phyloP scores from a whole-genome alignment of 2,329 filamentous ascomycete species.

The Mycocentrospora acerina region DNA sequence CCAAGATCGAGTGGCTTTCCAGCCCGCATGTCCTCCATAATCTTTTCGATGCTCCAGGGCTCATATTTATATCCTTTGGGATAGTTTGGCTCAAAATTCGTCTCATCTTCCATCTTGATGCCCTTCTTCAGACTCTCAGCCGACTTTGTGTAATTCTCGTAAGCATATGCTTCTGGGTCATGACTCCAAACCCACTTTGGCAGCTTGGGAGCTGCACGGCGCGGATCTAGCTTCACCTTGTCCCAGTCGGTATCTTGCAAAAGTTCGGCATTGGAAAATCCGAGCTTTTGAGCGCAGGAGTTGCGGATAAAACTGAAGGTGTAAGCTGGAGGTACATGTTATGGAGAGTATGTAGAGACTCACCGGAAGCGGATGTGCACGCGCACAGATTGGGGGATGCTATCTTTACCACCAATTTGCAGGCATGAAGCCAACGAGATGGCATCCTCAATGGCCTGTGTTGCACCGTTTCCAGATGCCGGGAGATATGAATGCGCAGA shows the following conservation, averaged over 20 bases:
- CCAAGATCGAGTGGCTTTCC: slow-evolving; percentile 39
- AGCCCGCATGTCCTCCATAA: slow-evolving; percentile 43
- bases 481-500: slow-evolving; percentile 50
- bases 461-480: slow-evolving; percentile 49
- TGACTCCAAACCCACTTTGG: slow-evolving; percentile 51
- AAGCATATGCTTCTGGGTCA: slow-evolving; percentile 49
- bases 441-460: slow-evolving; percentile 52
- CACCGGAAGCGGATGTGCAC: slow-evolving; percentile 47
- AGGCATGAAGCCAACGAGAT: slow-evolving; percentile 50
- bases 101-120: slow-evolving; percentile 46
- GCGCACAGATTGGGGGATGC: slow-evolving; percentile 42
- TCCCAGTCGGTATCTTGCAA: slow-evolving; percentile 53
- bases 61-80: slow-evolving; percentile 46
- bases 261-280: slow-evolving; percentile 50
- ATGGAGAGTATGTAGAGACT: slow-evolving; percentile 3
- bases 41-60: slow-evolving; percentile 46
- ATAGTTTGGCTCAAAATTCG: slow-evolving; percentile 47
- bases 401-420: slow-evolving; percentile 46
- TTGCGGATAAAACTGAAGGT: slow-evolving; percentile 47
- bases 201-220: slow-evolving; percentile 46
- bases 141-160: slow-evolving; percentile 46
- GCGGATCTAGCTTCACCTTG: slow-evolving; percentile 50
- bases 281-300: slow-evolving; percentile 52
- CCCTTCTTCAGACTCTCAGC: slow-evolving; percentile 47
- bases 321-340: slow-evolving; percentile 1